Base-by-base conservation (phyloP, 495 filamentous ascomycete genomes). In the Neurospora tetraspora region DNA sequence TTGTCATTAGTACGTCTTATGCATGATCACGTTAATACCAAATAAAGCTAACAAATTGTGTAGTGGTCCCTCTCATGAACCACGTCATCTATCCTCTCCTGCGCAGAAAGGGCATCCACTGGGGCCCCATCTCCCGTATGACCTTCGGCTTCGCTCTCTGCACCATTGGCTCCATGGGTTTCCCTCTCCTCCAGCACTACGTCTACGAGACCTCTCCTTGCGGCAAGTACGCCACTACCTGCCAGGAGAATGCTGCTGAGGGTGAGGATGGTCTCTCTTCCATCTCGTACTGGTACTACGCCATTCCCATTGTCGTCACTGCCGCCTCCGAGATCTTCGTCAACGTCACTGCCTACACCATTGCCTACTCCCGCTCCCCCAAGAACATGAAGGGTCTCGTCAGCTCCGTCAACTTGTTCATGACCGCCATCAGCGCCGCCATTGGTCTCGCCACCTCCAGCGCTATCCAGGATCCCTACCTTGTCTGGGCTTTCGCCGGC, bases 61-160 rank as follows among this genome's bases (percentile, higher is more conserved):
- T 18, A 81, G 87, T 91, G 78, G 89, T 92, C 53, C 92, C 92
- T 3, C 74, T 93, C 70, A 84, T 91, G 71, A 91, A 93, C 78
- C 87, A 87, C 42, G 68, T 89, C 68, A 72, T 94, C 73, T 94
- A 93, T 80, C 92, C 92, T 0, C 45, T 86, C 31, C 85, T 94
- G 68, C 89, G 89, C 47, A 86, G 82, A 69, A 75, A 83, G 37
- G 85, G 85, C 71, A 92, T 93, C 79, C 82, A 83, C 43, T 92
- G 90, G 82, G 86, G 84, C 70, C 88, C 91, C 47, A 91, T 94
- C 79, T 87, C 87, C 43, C 88, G 91, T 74, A 95, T 95, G 78
- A 86, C 89, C 9, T 84, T 89, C 20, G 92, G 92, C 5, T 93
- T 94, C 84, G 79, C 89, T 42, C 80, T 93, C 42, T 89, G 87